Conservation (phyloP, 1,284 basidiomycete species). For the Ceratobasidium sp. region DNA sequence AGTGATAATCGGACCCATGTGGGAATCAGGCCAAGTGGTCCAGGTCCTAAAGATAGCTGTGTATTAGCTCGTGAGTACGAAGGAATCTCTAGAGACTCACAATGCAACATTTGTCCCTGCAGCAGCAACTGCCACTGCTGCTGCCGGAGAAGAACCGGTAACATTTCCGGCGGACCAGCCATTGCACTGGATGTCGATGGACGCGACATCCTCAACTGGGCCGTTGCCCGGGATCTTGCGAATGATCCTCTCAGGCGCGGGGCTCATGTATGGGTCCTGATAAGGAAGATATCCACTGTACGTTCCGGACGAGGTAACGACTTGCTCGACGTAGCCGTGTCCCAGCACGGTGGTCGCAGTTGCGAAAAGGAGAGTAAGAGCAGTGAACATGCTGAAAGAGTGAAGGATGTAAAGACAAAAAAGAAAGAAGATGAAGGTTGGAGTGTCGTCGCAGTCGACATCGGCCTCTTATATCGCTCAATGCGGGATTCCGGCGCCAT, state of each 20-base stretch:
- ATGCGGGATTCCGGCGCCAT: no score
- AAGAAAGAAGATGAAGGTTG: no score
- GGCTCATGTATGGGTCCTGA: conserved; percentile 44
- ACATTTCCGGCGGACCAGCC: conserved; percentile 50
- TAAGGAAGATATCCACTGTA: conserved; percentile 40
- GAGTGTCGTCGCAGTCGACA: no score
- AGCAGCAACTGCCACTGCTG: conserved; percentile 54
- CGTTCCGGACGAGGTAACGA: conserved; percentile 30
- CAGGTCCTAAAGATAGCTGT: conserved; percentile 48
- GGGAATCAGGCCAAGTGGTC: conserved; percentile 55
- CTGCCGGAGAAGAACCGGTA: conserved; percentile 54
- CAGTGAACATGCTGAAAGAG: conserved; percentile 13
- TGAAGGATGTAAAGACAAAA: no score
- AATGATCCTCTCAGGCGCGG: conserved; percentile 56
- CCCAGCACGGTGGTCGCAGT: conserved; percentile 35
- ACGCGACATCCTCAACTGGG: conserved; percentile 16
- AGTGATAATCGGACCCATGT: conserved; percentile 55
- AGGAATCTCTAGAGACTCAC: background rate
- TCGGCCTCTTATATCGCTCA: no score
- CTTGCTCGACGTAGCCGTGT: conserved; percentile 40
- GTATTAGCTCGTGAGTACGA: background rate
- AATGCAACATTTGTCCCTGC: conserved; percentile 55
- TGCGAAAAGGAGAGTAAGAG: conserved; percentile 34
- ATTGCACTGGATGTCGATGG: conserved; percentile 34
- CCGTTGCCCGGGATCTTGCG: conserved; percentile 49